Evolutionary conservation across 257 asterid species (phyloP).

Genomic region (Solanum pinnatisectum): DNA sequence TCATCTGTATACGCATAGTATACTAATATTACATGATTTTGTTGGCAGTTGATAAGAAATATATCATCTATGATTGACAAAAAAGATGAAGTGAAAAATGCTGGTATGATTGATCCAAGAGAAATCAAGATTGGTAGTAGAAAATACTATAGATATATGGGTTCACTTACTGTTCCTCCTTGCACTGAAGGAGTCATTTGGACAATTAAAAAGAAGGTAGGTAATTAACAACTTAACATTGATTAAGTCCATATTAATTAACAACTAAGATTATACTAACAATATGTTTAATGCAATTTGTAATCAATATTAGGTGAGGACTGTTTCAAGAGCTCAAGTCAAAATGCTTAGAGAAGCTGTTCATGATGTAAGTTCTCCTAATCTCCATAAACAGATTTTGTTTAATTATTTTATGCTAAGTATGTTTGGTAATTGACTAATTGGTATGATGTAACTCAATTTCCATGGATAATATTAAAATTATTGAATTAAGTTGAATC

Average conservation of each 20-base stretch:
- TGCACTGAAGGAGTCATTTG: conserved; percentile 70
- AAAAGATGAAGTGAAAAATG: conserved; percentile 4
- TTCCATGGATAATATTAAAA: background rate
- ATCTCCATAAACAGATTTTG: background rate
- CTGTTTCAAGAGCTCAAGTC: conserved; percentile 51
- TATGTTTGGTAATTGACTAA: background rate
- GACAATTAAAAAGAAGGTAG: conserved; percentile 50
- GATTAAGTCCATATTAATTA: background rate
- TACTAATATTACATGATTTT: background rate
- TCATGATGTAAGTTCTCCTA: conserved; percentile 48
- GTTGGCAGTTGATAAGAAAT: conserved; percentile 24
- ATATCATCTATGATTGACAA: conserved; percentile 26
- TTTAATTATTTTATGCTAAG: background rate
- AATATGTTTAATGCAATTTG: background rate
- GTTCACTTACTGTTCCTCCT: conserved; percentile 73
- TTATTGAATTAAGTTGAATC: no score
- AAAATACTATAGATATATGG: conserved; percentile 40
- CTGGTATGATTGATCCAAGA: conserved; percentile 38
- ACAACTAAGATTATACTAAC: background rate
- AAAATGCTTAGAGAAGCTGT: conserved; percentile 55
- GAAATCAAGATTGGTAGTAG: conserved; percentile 20
- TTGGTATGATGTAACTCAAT: background rate
- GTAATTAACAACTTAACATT: background rate
- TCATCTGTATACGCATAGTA: background rate
- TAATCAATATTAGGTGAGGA: conserved; percentile 32